Percentiles rank a stretch among this genome's conserved stretches.
These are phyloP conservation scores for Cyanidium caldarium DNA, from an alignment of 23 red algal genomes.

Conservation along the genomic window DNA sequence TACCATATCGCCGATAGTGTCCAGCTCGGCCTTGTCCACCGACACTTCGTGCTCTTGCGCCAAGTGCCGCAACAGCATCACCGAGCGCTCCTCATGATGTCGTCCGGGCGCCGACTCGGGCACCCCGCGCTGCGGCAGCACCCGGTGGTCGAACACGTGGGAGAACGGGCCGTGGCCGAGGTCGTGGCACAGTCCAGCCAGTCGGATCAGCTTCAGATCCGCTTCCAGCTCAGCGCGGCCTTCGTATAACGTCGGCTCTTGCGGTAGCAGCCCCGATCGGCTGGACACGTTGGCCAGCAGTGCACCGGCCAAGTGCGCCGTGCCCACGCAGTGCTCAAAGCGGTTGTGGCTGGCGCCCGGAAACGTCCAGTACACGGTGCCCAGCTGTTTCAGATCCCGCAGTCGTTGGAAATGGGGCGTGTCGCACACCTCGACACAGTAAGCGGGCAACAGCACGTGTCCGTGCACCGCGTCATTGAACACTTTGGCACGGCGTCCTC, in stretches of 20 bases:
- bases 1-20: slow-evolving; percentile 42
- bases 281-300: slow-evolving; percentile 27
- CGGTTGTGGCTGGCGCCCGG: slow-evolving; percentile 79
- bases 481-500: slow-evolving; percentile 6
- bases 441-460: slow-evolving; percentile 37
- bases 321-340: slow-evolving; percentile 78
- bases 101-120: not conserved
- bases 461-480: slow-evolving; percentile 89
- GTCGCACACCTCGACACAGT: slow-evolving; percentile 46
- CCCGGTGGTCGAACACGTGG: slow-evolving; percentile 62
- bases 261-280: not conserved
- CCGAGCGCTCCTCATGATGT: slow-evolving; percentile 55
- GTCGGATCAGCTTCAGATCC: slow-evolving; percentile 25
- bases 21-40: slow-evolving; percentile 22
- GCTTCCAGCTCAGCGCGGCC: slow-evolving; percentile 16
- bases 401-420: slow-evolving; percentile 87
- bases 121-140: slow-evolving; percentile 20
- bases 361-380: slow-evolving; percentile 51
- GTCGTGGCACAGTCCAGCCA: slow-evolving; percentile 78
- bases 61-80: slow-evolving; percentile 42
- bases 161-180: slow-evolving; percentile 93
- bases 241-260: not conserved
- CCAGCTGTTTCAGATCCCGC: slow-evolving; percentile 89
- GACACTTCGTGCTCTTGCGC: slow-evolving; percentile 34
- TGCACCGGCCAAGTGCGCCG: slow-evolving; percentile 22